Conservation (phyloP, 2,329 filamentous ascomycete genomes). For the Penicillium oxalicum region DNA sequence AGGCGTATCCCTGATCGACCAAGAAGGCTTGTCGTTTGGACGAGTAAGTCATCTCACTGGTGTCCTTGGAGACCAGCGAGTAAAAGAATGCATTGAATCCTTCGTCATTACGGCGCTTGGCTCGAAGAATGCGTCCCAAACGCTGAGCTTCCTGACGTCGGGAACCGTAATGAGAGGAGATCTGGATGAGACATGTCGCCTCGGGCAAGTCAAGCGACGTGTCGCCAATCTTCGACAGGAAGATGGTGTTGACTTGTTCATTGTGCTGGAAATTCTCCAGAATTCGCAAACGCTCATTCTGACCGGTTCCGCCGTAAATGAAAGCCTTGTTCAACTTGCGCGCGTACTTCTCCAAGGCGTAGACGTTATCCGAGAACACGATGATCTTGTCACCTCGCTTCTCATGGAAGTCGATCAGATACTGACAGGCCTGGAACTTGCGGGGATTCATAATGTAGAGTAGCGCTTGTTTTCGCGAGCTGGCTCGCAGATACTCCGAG, state of each 20-base stretch:
- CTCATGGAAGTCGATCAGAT: constrained; percentile 97
- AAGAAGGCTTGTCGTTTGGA: constrained; percentile 95
- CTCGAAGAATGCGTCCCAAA: constrained; percentile 84
- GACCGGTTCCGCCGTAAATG: constrained; percentile 83
- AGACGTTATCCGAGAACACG: constrained; percentile 96
- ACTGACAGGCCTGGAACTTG: constrained; percentile 96
- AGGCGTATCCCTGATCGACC: constrained; percentile 96
- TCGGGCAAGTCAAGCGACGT: constrained; percentile 96
- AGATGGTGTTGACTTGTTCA: constrained; percentile 81
- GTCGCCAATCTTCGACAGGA: constrained; percentile 95
- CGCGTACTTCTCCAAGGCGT: constrained; percentile 80
- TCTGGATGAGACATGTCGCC: constrained; percentile 93
- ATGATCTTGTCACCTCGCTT: constrained; percentile 94
- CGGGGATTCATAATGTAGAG: constrained; percentile 96
- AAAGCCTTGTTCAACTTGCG: constrained; percentile 77
- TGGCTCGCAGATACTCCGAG: constrained; percentile 76
- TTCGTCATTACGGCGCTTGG: constrained; percentile 93
- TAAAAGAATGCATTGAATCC: constrained; percentile 99
- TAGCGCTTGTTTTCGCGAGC: constrained; percentile 59
- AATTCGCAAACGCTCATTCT: constrained; percentile 78
- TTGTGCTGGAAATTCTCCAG: constrained; percentile 95
- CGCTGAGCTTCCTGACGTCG: constrained; percentile 94
- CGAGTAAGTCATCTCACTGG: constrained; percentile 95
- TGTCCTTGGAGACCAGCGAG: constrained; percentile 93
- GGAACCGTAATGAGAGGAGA: constrained; percentile 95